These are phyloP conservation scores for Cordia subcordata DNA, from an alignment of 257 asterid genomes.

Conservation along the genomic window DNA sequence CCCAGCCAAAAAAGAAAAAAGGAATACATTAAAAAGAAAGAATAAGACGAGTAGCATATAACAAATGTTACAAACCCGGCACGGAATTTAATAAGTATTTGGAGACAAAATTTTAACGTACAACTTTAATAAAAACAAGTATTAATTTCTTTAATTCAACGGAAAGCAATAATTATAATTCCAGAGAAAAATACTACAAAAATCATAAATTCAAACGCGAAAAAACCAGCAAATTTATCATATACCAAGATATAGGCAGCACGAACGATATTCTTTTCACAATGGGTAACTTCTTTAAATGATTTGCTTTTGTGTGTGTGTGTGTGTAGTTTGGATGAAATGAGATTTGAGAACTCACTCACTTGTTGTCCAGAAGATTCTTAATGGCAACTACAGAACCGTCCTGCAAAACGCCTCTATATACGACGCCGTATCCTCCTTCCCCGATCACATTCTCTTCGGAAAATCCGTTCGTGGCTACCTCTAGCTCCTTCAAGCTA, in stretches of 20 bases:
- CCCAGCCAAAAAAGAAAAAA: too few relatives aligned
- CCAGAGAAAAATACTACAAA: neutral
- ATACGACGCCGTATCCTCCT: constrained; percentile 26
- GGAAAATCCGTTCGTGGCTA: constrained; percentile 13
- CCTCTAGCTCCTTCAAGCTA: constrained; percentile 17
- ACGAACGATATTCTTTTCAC: neutral
- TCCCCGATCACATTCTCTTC: constrained; percentile 21
- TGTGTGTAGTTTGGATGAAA: too few relatives aligned
- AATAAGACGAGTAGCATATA: too few relatives aligned
- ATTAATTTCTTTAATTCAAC: too few relatives aligned
- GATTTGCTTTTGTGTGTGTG: too few relatives aligned
- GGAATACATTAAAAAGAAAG: too few relatives aligned
- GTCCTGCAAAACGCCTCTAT: constrained; percentile 17
- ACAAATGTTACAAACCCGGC: too few relatives aligned
- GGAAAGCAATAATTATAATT: neutral
- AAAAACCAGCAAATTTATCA: neutral
- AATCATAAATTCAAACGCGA: neutral
- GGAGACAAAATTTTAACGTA: too few relatives aligned
- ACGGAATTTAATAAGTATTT: too few relatives aligned
- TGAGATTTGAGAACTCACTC: neutral
- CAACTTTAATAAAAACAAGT: too few relatives aligned
- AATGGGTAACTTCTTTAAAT: neutral
- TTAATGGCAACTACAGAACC: constrained; percentile 20
- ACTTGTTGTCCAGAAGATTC: constrained; percentile 20
- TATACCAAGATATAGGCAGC: too few relatives aligned